Percentiles rank a stretch among this genome's conserved stretches.
Conservation (phyloP, 495 filamentous ascomycete genomes). For the Penicillium pancosmium region DNA sequence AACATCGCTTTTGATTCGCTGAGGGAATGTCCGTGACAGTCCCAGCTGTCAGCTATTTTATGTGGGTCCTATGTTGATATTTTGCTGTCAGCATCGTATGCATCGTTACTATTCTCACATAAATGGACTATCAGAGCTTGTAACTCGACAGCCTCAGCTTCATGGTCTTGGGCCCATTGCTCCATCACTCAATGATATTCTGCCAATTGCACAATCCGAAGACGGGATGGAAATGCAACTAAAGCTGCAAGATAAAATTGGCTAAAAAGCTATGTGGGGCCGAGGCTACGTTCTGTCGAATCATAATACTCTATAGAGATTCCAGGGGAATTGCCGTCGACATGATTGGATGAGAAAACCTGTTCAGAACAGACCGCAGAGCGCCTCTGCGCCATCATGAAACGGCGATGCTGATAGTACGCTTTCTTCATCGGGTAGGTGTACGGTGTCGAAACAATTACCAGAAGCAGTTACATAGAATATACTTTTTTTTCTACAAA, state of each 20-base stretch:
- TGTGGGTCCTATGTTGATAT: not conserved
- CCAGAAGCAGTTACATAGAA: no score
- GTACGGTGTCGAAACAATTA: not conserved
- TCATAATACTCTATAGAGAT: not conserved
- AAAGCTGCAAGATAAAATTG: not conserved
- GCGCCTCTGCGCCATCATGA: not conserved
- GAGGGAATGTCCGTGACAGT: not conserved
- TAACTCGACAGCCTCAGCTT: not conserved
- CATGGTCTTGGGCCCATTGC: not conserved
- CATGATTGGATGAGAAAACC: not conserved
- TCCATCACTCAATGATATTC: not conserved
- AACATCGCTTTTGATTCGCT: not conserved
- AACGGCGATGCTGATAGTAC: not conserved
- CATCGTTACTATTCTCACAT: not conserved
- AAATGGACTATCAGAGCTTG: not conserved
- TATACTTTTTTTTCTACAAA: no score
- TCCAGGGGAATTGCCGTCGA: not conserved
- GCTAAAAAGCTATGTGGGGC: not conserved
- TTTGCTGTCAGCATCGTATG: not conserved
- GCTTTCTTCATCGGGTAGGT: not conserved
- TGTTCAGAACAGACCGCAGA: not conserved
- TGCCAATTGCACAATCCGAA: not conserved
- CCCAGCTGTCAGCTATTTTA: not conserved
- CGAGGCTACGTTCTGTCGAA: not conserved
- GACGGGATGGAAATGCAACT: not conserved